These are phyloP conservation scores for Niveomyces coronatus DNA, from an alignment of 2,329 filamentous ascomycete species.

Conservation along the genomic window DNA sequence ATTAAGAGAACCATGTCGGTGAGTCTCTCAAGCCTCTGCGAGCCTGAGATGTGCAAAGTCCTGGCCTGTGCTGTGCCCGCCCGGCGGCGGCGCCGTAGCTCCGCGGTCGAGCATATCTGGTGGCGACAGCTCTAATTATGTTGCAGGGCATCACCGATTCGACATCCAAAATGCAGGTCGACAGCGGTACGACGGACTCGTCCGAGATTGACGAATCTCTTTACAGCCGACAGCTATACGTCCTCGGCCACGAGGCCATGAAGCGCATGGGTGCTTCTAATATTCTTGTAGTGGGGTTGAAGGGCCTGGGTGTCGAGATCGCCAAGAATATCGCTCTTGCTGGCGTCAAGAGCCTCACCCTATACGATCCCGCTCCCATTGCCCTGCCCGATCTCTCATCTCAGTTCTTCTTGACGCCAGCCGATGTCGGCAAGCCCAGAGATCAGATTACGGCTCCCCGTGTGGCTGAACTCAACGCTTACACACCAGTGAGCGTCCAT, in stretches of 20 bases:
- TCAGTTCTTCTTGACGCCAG: constrained; percentile 87
- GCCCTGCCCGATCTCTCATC: constrained; percentile 84
- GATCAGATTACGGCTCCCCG: constrained; percentile 79
- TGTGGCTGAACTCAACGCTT: constrained; percentile 90
- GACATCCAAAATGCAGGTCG: constrained; percentile 57
- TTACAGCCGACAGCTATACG: constrained; percentile 65
- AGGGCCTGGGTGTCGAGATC: constrained; percentile 93
- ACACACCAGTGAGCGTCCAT: constrained; percentile 81
- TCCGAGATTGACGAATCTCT: constrained; percentile 62
- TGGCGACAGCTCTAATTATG: constrained; percentile 11
- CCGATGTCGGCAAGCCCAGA: constrained; percentile 86
- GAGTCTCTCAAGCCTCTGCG: constrained; percentile 22
- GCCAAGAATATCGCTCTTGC: constrained; percentile 98
- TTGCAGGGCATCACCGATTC: constrained; percentile 42
- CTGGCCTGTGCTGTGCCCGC: neutral
- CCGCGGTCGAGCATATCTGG: neutral
- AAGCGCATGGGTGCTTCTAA: constrained; percentile 98
- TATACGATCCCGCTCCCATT: constrained; percentile 81
- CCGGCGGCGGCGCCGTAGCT: too few relatives aligned
- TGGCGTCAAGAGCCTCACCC: constrained; percentile 91
- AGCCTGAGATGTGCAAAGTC: neutral
- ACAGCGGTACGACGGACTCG: constrained; percentile 44
- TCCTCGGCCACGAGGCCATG: constrained; percentile 74
- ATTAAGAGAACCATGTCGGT: constrained; percentile 54
- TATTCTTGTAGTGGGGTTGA: constrained; percentile 81